Conservation (phyloP, 1,284 basidiomycete genomes). For the Erythrobasidium hasegawianum region DNA sequence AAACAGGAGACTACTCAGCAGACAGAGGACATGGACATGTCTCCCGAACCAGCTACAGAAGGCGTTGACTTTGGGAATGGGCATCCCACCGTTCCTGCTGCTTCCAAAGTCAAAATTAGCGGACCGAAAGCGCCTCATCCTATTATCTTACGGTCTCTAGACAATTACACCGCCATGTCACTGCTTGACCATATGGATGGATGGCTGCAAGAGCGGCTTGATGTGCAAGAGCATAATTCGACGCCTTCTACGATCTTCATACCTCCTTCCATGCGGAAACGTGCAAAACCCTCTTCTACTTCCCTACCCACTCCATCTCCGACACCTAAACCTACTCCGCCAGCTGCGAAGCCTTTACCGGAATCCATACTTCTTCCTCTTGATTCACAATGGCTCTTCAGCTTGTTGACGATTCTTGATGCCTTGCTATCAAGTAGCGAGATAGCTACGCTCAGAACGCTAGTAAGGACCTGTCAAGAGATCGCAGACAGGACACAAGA, state of each 20-base stretch:
- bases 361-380: constrained; percentile 57
- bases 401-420: constrained; percentile 69
- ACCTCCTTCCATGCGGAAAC: constrained; percentile 35
- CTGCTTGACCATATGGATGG: constrained; percentile 75
- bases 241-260: constrained; percentile 43
- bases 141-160: constrained; percentile 16
- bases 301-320: not conserved
- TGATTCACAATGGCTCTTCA: constrained; percentile 80
- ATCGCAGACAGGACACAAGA: constrained; percentile 51
- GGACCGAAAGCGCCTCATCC: constrained; percentile 1
- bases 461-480: constrained; percentile 68
- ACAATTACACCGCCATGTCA: constrained; percentile 54
- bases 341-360: not conserved
- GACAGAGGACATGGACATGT: no score
- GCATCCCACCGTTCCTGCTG: no score
- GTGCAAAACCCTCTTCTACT: constrained; percentile 1
- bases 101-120: no score
- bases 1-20: no score
- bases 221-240: constrained; percentile 49
- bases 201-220: constrained; percentile 66
- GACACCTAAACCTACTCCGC: not conserved
- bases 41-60: no score
- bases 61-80: no score
- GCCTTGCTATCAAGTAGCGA: constrained; percentile 70
- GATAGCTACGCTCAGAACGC: constrained; percentile 67